phyloP scores from a whole-genome alignment of 257 asterid species.

The Solanum corneliomulleri region DNA sequence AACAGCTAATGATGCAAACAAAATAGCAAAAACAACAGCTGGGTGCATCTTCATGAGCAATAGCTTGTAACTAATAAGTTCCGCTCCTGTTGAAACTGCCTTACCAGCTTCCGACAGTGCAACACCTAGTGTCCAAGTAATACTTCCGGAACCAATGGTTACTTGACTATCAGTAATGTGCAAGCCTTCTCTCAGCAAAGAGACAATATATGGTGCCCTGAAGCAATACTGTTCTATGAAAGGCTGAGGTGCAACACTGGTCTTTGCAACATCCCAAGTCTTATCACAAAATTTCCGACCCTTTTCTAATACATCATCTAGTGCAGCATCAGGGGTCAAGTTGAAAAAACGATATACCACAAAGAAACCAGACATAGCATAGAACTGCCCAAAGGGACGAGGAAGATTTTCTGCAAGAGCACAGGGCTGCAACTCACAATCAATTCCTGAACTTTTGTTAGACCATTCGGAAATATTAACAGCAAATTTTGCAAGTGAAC shows the following conservation, averaged over 20 bases:
- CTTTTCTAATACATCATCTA: conserved; percentile 25
- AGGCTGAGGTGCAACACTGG: conserved; percentile 86
- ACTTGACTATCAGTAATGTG: conserved; percentile 69
- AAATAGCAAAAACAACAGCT: conserved; percentile 8
- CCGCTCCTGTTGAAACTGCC: conserved; percentile 37
- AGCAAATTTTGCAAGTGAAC: conserved; percentile 57
- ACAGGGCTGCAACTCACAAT: conserved; percentile 83
- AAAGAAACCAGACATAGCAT: conserved; percentile 88
- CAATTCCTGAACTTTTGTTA: conserved; percentile 36
- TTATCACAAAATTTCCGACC: conserved; percentile 31
- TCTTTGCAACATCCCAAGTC: conserved; percentile 65
- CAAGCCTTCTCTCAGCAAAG: conserved; percentile 82
- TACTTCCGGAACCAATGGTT: conserved; percentile 78
- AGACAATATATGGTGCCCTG: conserved; percentile 52
- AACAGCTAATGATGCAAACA: conserved; percentile 48
- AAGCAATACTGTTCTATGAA: conserved; percentile 95
- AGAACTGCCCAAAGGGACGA: conserved; percentile 76
- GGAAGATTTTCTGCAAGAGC: conserved; percentile 65
- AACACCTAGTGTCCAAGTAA: conserved; percentile 97
- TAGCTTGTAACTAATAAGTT: conserved; percentile 30
- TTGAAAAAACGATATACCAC: conserved; percentile 51
- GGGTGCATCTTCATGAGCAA: conserved; percentile 49
- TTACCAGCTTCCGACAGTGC: conserved; percentile 92
- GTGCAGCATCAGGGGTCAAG: conserved; percentile 23
- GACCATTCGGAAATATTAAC: conserved; percentile 90